Base-by-base conservation (phyloP, 192 early-diverging fungal genomes). In the Phycomyces nitens region DNA sequence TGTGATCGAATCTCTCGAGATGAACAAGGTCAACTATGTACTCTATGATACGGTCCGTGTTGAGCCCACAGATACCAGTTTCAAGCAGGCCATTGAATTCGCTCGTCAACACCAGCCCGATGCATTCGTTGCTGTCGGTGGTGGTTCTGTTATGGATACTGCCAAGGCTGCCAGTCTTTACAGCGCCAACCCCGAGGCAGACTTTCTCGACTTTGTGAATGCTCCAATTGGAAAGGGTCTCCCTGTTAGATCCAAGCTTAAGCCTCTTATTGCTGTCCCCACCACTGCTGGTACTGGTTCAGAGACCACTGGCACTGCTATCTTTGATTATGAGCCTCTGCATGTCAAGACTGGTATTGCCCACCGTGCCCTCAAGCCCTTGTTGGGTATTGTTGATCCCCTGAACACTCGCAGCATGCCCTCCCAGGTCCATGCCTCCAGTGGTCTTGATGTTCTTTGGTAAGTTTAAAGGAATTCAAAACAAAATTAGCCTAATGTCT, bases 91-190 rank as follows among this genome's bases (percentile, higher is more conserved):
- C 15, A 92, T 95, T 70, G 84, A 83, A 12, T 92, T 90, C 53
- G 87, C 89, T 27, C 85, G 86, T 64, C 56, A 70, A 20, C 86
- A 93, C 64, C 68, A 73, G 22, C 89, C 90, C 0, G 94, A 95
- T 66, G 87, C 90, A 7, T 90, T 95, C 71, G 77, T 95, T 14
- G 94, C 94, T 24, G 94, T 95, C 2, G 94, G 94, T 50, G 94
- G 94, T 54, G 94, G 94, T 18, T 92, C 89, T 4, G 90, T 90
- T 26, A 94, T 95, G 54, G 94, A 95, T 70, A 95, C 94, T 16
- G 84, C 90, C 55, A 95, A 95, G 69, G 94, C 92, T 26, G 94
- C 94, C 53, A 95, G 94, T 65, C 72, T 95, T 72, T 95, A 94
- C 71, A 79, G 85, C 12, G 76, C 84, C 52, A 90, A 91, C 71